Evolutionary conservation across 345 rosid genomes (phyloP), one percentile per base, ranked within the genome.

Genomic region (Ceriops tagal): DNA sequence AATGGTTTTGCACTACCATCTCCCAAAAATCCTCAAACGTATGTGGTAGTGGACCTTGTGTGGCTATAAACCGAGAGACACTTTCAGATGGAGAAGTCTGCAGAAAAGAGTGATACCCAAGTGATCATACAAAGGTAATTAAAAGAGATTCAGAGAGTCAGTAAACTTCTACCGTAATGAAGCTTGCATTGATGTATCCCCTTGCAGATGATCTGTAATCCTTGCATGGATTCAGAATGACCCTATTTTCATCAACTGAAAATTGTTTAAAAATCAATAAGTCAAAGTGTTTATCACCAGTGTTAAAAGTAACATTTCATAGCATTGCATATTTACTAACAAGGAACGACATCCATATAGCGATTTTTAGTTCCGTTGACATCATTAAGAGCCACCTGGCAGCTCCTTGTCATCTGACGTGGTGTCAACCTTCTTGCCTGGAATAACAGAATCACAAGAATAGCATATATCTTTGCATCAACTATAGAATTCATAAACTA

Each of bases 21-120:
- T 88, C 96, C 99, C 99, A 95, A 75, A 92, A 90, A 67, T 95
- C 97, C 80, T 92, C 96, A n/a, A 57, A 75, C 37, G 96, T 92
- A 57, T 81, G 83, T 6, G 80, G 85, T 26, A 95, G 43, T 30
- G 97, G 99, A 67, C 96, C 97, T 79, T 95, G 99, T 0, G 97
- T 88, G 61, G 97, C 96, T 74, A 95, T 92, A 74, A 92, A 95
- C 80, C 27, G 78, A 74, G 93, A 84, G 67, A 88, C 31, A n/a
- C 63, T 75, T 71, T 87, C 91, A 6, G 83, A 81, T 0, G 91
- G 82, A 52, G 90, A 84, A 15, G 92, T 75, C 98, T 95, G 76
- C 81, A 80, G 35, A 61, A 67, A 78, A 39, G 72, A 65, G 8
- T 13, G 52, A 71, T 51, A 30, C 58, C 27, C 35, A 2, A 61